Evolutionary conservation across 1,284 basidiomycete species (phyloP), one percentile per base, ranked within the genome.

Genomic region (Xerocomus minutiporus): DNA sequence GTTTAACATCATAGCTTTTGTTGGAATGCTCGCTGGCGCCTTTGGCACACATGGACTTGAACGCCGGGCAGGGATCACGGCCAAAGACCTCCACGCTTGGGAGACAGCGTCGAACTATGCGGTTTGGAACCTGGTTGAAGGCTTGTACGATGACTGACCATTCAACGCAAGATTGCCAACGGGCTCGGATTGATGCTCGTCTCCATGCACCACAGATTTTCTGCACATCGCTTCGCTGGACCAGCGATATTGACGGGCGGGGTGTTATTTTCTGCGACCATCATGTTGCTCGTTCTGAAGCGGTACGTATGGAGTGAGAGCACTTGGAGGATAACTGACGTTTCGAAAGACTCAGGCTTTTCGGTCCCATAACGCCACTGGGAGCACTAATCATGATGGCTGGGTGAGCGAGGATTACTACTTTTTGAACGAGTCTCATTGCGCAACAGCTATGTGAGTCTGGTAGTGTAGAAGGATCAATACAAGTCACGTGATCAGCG

Each of bases 281-380:
- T 93, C 61, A 79, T 86, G 62, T 73, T 74, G 0, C 72, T 91
- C 39, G 79, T 88, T 17, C 66, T 76, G 53, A 71, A 84, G 45
- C 71, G 74, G 82, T 84, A 60, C 43, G 71, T 39, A 47, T 35
- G n/a, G 26, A 50, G 39, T 8, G 2, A 25, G 11, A 13, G n/a
- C 50, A 11, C 25, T 2, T 35, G 32, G 25, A 43, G 26, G 9
- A 26, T 11, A 51, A 25, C 45, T 66, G 31, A 56, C 26, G n/a
- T 34, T 50, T 48, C 46, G 9, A 13, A 57, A 86, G 84, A 40
- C 70, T 82, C 57, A 82, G 72, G 61, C 75, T 81, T 54, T 63
- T 91, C 42, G 90, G 88, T 0, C 88, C 88, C 3, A 68, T 90
- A 43, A 92, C 90, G 12, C 91, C 90, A 0, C 58, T 92, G 17